These are phyloP conservation scores for Podaxis pistillaris DNA, from an alignment of 768 basidiomycete genomes.

Conservation along the genomic window DNA sequence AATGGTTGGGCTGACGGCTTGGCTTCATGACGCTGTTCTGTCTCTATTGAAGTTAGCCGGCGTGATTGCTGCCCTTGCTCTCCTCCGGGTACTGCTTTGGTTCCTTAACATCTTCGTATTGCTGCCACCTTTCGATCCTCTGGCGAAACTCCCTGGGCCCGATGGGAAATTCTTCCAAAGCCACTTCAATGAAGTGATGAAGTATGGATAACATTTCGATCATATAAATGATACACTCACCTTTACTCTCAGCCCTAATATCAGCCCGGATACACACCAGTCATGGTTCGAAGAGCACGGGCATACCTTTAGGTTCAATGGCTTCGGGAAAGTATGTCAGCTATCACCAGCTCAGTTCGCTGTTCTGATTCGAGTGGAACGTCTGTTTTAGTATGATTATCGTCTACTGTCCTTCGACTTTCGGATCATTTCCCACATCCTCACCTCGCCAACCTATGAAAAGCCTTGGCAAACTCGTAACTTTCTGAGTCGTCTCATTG, in stretches of 20 bases:
- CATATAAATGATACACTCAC: neutral
- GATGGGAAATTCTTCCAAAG: conserved; percentile 38
- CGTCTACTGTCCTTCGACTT: conserved; percentile 54
- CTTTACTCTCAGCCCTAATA: conserved; percentile 36
- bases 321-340: conserved; percentile 45
- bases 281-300: conserved; percentile 46
- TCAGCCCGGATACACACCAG: conserved; percentile 37
- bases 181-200: neutral
- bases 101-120: conserved; percentile 42
- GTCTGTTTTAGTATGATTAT: conserved; percentile 43
- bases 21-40: neutral
- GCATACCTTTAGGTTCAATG: conserved; percentile 53
- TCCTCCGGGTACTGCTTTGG: conserved; percentile 37
- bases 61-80: conserved; percentile 20
- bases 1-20: neutral
- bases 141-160: conserved; percentile 48
- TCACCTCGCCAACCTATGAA: conserved; percentile 46
- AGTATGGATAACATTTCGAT: neutral
- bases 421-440: conserved; percentile 44
- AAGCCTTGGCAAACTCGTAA: conserved; percentile 58
- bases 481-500: conserved; percentile 46
- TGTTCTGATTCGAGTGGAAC: neutral
- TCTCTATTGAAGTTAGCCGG: neutral
- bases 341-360: neutral
- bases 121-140: conserved; percentile 46